Evolutionary conservation across 1,284 basidiomycete species (phyloP).

Genomic region (Farysia itapuensis): DNA sequence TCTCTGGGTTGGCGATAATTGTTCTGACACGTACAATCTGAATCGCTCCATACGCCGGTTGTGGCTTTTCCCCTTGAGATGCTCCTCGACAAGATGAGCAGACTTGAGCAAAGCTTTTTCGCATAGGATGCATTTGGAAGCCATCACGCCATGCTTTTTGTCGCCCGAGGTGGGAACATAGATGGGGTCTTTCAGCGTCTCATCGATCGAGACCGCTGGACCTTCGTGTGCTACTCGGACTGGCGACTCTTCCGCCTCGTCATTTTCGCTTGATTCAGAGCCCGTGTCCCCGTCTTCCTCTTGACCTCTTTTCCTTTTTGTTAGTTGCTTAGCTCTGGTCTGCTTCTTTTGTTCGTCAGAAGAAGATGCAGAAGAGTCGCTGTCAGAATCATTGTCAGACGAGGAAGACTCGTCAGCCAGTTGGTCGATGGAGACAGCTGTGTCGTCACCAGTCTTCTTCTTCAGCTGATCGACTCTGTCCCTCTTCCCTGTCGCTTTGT

Average conservation of each 20-base stretch:
- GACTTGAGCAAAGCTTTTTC: constrained; percentile 25
- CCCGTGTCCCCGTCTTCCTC: neutral
- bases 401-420: constrained; percentile 32
- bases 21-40: constrained; percentile 11
- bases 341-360: constrained; percentile 4
- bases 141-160: constrained; percentile 28
- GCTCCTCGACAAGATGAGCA: constrained; percentile 12
- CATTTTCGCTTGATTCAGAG: neutral
- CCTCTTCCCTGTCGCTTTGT: constrained; percentile 21
- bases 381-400: constrained; percentile 7
- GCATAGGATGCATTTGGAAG: constrained; percentile 30
- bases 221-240: constrained; percentile 6
- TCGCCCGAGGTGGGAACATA: constrained; percentile 29
- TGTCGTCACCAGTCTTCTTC: constrained; percentile 21
- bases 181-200: constrained; percentile 27
- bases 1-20: constrained; percentile 11
- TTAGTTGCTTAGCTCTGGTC: neutral
- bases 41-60: constrained; percentile 29
- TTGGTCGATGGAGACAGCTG: constrained; percentile 31
- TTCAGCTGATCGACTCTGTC: constrained; percentile 18
- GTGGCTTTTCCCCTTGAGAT: constrained; percentile 24
- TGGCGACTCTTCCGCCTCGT: constrained; percentile 2
- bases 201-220: constrained; percentile 14
- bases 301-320: neutral
- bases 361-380: constrained; percentile 1